Percentiles rank a stretch among this genome's conserved stretches.
These are phyloP conservation scores for Termitomyces sp. DNA, from an alignment of 768 basidiomycete species.

Conservation along the genomic window DNA sequence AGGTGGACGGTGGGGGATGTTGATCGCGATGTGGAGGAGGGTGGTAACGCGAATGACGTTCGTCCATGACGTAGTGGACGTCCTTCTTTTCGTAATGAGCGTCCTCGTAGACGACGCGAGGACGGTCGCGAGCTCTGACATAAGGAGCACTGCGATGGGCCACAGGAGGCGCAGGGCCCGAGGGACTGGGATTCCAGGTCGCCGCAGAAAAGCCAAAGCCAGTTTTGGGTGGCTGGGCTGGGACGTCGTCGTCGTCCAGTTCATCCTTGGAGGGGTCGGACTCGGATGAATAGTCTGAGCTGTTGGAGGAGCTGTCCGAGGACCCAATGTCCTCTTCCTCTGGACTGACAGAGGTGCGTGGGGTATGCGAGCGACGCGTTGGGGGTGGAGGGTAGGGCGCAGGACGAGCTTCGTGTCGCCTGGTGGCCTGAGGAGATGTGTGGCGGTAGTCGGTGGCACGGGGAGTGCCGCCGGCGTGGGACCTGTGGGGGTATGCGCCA, in stretches of 20 bases:
- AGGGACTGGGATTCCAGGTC: background rate
- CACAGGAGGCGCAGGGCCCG: too few relatives aligned
- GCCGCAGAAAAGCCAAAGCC: conserved; percentile 10
- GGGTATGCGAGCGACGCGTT: background rate
- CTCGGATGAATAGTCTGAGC: background rate
- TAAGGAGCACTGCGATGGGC: too few relatives aligned
- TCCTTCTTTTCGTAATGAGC: background rate
- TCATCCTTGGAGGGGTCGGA: background rate
- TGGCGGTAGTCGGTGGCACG: background rate
- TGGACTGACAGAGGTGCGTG: background rate
- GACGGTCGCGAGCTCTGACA: background rate
- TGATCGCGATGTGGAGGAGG: background rate
- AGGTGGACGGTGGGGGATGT: background rate
- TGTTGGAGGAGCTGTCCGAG: background rate
- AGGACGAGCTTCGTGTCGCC: background rate
- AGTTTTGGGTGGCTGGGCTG: background rate
- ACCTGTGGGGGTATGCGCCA: conserved; percentile 4
- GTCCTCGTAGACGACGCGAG: background rate
- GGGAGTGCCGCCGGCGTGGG: background rate
- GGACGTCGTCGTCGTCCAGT: background rate
- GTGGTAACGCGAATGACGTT: background rate
- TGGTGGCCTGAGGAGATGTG: background rate
- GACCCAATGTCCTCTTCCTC: conserved; percentile 10
- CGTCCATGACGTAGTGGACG: background rate
- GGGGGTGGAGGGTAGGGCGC: background rate